Base-by-base conservation (phyloP, 305 asterid species). In the Withania somnifera region DNA sequence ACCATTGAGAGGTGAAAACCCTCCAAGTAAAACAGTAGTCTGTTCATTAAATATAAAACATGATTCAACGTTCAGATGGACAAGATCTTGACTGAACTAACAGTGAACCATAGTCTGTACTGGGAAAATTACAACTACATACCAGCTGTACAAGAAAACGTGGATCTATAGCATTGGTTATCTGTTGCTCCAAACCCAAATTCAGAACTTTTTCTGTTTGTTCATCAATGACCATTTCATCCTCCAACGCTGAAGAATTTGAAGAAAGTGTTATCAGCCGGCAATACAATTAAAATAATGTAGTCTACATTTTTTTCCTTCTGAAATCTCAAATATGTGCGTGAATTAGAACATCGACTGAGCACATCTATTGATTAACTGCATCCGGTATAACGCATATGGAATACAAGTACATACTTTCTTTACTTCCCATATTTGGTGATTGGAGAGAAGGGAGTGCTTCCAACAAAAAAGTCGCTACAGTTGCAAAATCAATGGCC, bases 81-180 rank as follows among this genome's bases (percentile, higher is more conserved):
- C 69, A 88, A 84, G 22, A 80, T 47, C 60, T 47, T 32, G 53
- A 82, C 57, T 14, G 52, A 45, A 64, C 77, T 11, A 64, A 40
- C 26, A 68, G 26, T 71, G 28, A 57, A 67, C 47, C 67, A 20
- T 64, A 47, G 36, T n/a, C 64, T 19, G 42, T 26, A 71, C 38
- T 19, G 56, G 15, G 34, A 82, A 83, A 42, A 53, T 56, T 42
- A 71, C 45, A 58, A 63, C 77, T 80, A 83, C 88, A 60, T 88
- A 97, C 98, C 96, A 94, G 84, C 85, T 92, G 98, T 66, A 90
- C 88, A 88, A 93, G 97, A 91, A 97, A 94, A 11, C 86, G 91
- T 42, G 95, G 85, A 85, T 93, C 96, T 81, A 95, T 83, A 67
- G 97, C 92, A 58, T 84, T 90, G 81, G 82, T 87, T 87, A 97